These are phyloP conservation scores for Xylariaceae sp. DNA, from an alignment of 2,329 filamentous ascomycete species.

Conservation along the genomic window DNA sequence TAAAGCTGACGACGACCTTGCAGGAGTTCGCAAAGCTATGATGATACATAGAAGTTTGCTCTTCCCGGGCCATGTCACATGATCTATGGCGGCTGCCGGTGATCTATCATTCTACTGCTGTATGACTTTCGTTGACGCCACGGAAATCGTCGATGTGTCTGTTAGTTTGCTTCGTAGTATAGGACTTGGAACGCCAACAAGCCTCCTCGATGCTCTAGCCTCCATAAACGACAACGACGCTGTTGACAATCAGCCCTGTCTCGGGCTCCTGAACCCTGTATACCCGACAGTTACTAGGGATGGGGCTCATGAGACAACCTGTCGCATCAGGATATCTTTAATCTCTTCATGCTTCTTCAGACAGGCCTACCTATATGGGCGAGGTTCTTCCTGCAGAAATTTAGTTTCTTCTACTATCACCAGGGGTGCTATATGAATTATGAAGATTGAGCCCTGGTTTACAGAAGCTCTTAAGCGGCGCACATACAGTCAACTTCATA, in stretches of 20 bases:
- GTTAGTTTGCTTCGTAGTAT: no score
- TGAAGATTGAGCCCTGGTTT: not conserved
- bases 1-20: constrained; percentile 22
- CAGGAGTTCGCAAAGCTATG: not conserved
- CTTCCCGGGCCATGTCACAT: constrained; percentile 25
- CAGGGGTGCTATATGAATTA: no score
- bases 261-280: no score
- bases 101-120: constrained; percentile 25
- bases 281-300: no score
- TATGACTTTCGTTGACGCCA: not conserved
- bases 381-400: not conserved
- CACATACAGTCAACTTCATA: not conserved
- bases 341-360: not conserved
- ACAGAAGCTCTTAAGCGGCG: not conserved
- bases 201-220: no score
- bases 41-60: not conserved
- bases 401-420: not conserved
- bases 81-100: constrained; percentile 20
- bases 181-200: not conserved
- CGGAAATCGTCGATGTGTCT: constrained; percentile 5
- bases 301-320: no score
- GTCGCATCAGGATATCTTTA: not conserved
- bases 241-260: not conserved
- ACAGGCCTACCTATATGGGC: not conserved
- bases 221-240: no score